Evolutionary conservation across 2,329 filamentous ascomycete species (phyloP), one percentile per base, ranked within the genome.

Genomic region (Fusarium sp.): DNA sequence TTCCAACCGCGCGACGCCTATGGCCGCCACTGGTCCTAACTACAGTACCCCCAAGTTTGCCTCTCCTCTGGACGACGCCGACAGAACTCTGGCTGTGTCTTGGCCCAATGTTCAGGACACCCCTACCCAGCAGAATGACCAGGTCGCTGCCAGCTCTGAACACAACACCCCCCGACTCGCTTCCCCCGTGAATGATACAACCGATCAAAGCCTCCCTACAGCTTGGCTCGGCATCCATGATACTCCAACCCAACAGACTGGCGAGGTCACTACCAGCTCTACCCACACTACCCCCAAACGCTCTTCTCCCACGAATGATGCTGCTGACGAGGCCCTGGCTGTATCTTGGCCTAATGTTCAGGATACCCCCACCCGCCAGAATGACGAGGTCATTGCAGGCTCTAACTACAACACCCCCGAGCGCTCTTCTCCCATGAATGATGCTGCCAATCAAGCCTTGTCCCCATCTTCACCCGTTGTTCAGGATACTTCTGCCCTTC

Each of bases 21-120:
- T n/a, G 7, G 33, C n/a, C 33, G 33, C 8, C 10, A 8, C 33
- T 10, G 13, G 16, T 16, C n/a, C 33, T 3, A 49, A 31, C 8
- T 8, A 33, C 6, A 15, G 12, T 1, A 66, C 59, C 4, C 53
- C 57, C 8, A 39, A 43, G 5, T 43, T 60, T 6, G 43, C n/a
- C 3, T 54, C 53, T 5, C 60, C 63, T 0, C 37, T 35, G 20
- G 16, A 33, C 4, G 26, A 9, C 4, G 11, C 29, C 0, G 54
- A 66, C 2, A 9, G 42, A 2, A 60, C 63, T 9, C 35, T 61
- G 3, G 15, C 41, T 11, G 29, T 66, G 3, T 60, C 59, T 6
- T 64, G 53, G 59, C 23, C 59, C 3, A 48, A 38, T 6, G 31
- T 50, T 15, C 16, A 49, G 21, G 48, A 54, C 5, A 58, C 63